Base-by-base conservation (phyloP, 306 rosid species). In the Vigna hirtella region DNA sequence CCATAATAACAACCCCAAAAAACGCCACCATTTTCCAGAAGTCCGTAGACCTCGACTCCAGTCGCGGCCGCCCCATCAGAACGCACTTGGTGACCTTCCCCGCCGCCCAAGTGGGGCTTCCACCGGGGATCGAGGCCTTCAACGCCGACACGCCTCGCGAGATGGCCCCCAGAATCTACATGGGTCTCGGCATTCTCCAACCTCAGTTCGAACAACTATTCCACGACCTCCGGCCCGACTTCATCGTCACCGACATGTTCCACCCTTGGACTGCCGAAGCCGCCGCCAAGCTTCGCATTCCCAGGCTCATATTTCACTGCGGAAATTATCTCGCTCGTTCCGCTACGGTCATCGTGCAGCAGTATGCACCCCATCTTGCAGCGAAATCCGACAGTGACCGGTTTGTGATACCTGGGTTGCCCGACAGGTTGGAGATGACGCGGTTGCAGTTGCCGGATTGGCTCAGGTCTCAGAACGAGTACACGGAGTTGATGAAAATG, bases 231-330 rank as follows among this genome's bases (percentile, higher is more conserved):
- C 32, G 34, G 4, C 82, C 88, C 1, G 88, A 85, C 22, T 87
- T 86, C 51, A 68, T 87, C 2, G 80, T 87, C 49, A 67, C 85
- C 1, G 88, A 87, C 68, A 49, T 87, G 80, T 82, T 83, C 57
- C 51, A 76, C 6, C 77, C 83, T 26, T 87, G 88, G 91, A 28
- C 80, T 1, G 83, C 17, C 0, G 87, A 87, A 14, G 66, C 48
- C 1, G 85, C 88, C 0, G 62, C 48, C 0, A 73, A 78, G 11
- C 49, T 82, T 0, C 76, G 68, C 1, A 78, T 87, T 40, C 87
- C 87, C 1, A 52, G 91, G 72, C 57, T 87, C 34, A 67, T 82
- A 61, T 85, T 85, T 42, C 64, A 40, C 0, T 68, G 62, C 1
- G 77, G 74, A 2, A 77, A 86, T 5, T 73, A 65, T 53, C 81